These are phyloP conservation scores for Aspergillus nanangensis DNA, from an alignment of 495 filamentous ascomycete genomes.

Conservation along the genomic window DNA sequence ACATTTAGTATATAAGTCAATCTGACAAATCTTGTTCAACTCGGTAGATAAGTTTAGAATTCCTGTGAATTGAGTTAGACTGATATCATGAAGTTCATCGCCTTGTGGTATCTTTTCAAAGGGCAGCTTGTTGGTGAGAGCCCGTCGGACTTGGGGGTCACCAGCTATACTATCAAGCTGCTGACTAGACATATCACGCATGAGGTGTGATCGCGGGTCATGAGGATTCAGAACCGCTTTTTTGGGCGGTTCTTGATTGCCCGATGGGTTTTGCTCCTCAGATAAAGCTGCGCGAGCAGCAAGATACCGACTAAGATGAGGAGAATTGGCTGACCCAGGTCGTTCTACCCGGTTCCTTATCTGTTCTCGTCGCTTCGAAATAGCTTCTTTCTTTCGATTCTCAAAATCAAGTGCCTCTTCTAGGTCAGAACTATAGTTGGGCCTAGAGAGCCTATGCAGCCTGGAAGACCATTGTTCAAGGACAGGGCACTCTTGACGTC, in stretches of 20 bases:
- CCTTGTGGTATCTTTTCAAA: conserved; percentile 34
- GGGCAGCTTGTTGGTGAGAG: conserved; percentile 24
- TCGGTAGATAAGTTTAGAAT: conserved; percentile 1
- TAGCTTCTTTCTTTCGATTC: conserved; percentile 36
- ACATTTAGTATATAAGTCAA: conserved; percentile 20
- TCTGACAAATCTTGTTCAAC: conserved; percentile 1
- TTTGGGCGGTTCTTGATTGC: not conserved
- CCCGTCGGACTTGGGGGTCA: conserved; percentile 19
- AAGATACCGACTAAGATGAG: conserved; percentile 34
- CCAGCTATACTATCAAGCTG: not conserved
- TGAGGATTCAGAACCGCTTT: conserved; percentile 9
- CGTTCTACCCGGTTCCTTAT: not conserved
- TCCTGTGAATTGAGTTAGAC: conserved; percentile 10
- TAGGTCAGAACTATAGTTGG: conserved; percentile 16
- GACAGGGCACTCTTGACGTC: conserved; percentile 28
- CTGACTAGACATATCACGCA: no score
- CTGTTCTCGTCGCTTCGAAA: conserved; percentile 21
- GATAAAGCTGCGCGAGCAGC: conserved; percentile 32
- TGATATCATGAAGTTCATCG: conserved; percentile 21
- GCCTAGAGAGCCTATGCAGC: conserved; percentile 21
- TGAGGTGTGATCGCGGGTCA: conserved; percentile 38
- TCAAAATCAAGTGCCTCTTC: conserved; percentile 41
- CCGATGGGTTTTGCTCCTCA: not conserved
- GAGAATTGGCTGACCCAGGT: conserved; percentile 16
- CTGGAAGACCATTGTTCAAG: conserved; percentile 38